Evolutionary conservation across 371 early-diverging fungal species (phyloP).

Genomic region (Syncephalis plumigaleata): DNA sequence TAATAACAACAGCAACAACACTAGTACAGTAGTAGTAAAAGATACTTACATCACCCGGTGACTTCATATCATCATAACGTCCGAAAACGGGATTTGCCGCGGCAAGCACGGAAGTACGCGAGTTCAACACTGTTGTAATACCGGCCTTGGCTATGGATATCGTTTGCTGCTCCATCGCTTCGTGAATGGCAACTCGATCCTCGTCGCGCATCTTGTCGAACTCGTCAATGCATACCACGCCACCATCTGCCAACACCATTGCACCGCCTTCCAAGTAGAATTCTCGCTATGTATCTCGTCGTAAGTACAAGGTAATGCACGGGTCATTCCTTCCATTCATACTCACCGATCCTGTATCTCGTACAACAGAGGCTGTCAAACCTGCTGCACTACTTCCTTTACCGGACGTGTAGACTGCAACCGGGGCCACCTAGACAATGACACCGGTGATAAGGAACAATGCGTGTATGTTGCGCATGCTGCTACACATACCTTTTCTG

Average conservation of each 20-base stretch:
- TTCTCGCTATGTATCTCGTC: slow-evolving; percentile 43
- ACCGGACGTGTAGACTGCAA: slow-evolving; percentile 97
- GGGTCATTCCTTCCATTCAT: too few relatives aligned
- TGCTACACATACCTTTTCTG: slow-evolving; percentile 69
- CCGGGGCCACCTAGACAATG: slow-evolving; percentile 70
- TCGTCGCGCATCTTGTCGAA: slow-evolving; percentile 99
- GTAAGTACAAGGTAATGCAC: background rate
- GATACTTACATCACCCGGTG: slow-evolving; percentile 38
- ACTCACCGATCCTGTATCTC: slow-evolving; percentile 63
- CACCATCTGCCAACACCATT: slow-evolving; percentile 99
- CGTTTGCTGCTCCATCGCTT: slow-evolving; percentile 99
- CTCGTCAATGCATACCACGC: slow-evolving; percentile 99
- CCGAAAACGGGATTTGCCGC: slow-evolving; percentile 99
- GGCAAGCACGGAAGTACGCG: slow-evolving; percentile 95
- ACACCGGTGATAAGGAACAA: background rate
- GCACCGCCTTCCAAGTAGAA: slow-evolving; percentile 99
- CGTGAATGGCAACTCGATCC: slow-evolving; percentile 99
- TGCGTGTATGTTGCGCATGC: background rate
- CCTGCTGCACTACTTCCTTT: slow-evolving; percentile 98
- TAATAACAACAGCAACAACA: too few relatives aligned
- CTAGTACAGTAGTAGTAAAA: too few relatives aligned
- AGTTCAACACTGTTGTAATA: slow-evolving; percentile 98
- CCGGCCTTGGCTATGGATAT: slow-evolving; percentile 99
- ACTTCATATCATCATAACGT: slow-evolving; percentile 97
- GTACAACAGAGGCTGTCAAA: slow-evolving; percentile 95